A percentile compares a stretch with the other conserved stretches of the same genome.
These are phyloP conservation scores for Penicillium sp. DNA, from an alignment of 2,329 filamentous ascomycete species.

Conservation along the genomic window DNA sequence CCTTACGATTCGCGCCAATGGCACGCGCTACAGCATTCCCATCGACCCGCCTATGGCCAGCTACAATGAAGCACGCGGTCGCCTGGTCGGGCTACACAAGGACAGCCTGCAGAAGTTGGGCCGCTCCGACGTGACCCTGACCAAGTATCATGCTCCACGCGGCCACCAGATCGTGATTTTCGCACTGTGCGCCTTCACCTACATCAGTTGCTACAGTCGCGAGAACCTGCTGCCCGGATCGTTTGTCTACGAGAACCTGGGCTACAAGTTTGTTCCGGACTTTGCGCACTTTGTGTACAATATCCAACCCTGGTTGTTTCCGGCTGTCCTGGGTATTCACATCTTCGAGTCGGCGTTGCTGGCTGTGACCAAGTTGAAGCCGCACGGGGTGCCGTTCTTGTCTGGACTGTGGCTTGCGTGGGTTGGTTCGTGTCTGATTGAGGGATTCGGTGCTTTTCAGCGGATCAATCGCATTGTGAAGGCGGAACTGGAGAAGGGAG, in stretches of 20 bases:
- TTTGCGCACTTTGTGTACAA: slow-evolving; percentile 63
- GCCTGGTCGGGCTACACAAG: slow-evolving; percentile 74
- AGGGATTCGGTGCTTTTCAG: slow-evolving; percentile 55
- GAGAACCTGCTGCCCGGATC: slow-evolving; percentile 59
- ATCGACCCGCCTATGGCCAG: slow-evolving; percentile 72
- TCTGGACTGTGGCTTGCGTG: slow-evolving; percentile 59
- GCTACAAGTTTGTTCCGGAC: slow-evolving; percentile 59
- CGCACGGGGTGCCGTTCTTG: slow-evolving; percentile 56
- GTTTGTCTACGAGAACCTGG: slow-evolving; percentile 50
- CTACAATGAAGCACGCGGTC: slow-evolving; percentile 68
- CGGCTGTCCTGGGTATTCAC: slow-evolving; percentile 68
- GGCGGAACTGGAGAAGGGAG: slow-evolving; percentile 39
- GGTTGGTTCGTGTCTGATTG: slow-evolving; percentile 56
- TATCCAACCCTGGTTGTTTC: slow-evolving; percentile 63
- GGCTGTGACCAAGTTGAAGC: slow-evolving; percentile 50
- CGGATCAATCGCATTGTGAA: slow-evolving; percentile 53
- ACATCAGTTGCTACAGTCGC: slow-evolving; percentile 55
- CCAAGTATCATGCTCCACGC: slow-evolving; percentile 56
- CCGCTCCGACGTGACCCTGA: slow-evolving; percentile 60
- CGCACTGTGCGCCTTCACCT: slow-evolving; percentile 58
- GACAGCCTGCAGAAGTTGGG: slow-evolving; percentile 64
- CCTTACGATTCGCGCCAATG: slow-evolving; percentile 64
- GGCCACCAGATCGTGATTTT: slow-evolving; percentile 61
- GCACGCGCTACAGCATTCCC: slow-evolving; percentile 56
- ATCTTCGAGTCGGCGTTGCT: slow-evolving; percentile 61